These are phyloP conservation scores for Mimosa bimucronata DNA, from an alignment of 306 rosid species.

Conservation along the genomic window DNA sequence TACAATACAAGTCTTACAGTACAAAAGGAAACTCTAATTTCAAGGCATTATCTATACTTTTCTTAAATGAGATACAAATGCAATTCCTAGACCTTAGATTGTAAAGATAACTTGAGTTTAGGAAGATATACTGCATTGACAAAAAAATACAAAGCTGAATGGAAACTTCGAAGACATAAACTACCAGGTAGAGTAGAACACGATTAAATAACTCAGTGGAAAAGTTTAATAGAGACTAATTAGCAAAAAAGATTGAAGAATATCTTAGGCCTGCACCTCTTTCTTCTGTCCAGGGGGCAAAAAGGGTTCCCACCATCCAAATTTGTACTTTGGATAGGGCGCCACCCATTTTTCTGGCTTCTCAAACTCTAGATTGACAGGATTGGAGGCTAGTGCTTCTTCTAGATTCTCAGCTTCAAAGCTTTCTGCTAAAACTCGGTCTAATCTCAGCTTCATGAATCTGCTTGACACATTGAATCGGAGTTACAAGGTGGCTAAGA, in stretches of 20 bases:
- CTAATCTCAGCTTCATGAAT: conserved; percentile 97
- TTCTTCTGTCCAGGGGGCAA: conserved; percentile 65
- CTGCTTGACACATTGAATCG: conserved; percentile 49
- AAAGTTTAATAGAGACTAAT: conserved; percentile 9
- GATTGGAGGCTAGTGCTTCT: conserved; percentile 84
- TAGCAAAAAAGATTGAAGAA: conserved; percentile 22
- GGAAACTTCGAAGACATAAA: conserved; percentile 42
- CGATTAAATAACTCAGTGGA: conserved; percentile 4
- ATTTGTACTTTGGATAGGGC: conserved; percentile 88
- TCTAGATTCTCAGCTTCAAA: conserved; percentile 75
- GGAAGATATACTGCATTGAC: conserved; percentile 27
- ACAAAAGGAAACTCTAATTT: conserved; percentile 28
- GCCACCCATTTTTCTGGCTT: conserved; percentile 96
- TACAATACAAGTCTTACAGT: conserved; percentile 20
- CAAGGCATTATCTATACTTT: conserved; percentile 33
- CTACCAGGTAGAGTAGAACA: conserved; percentile 35
- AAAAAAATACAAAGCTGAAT: conserved; percentile 43
- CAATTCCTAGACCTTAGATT: conserved; percentile 45
- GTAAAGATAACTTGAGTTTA: conserved; percentile 21
- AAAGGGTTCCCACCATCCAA: conserved; percentile 88
- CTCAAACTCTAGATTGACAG: conserved; percentile 73
- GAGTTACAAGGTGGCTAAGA: conserved; percentile 30
- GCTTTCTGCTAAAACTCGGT: conserved; percentile 81
- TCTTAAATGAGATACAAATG: conserved; percentile 35
- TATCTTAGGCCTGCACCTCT: conserved; percentile 61